Base-by-base conservation (phyloP, 768 basidiomycete species). In the Cystofilobasidium ferigula region DNA sequence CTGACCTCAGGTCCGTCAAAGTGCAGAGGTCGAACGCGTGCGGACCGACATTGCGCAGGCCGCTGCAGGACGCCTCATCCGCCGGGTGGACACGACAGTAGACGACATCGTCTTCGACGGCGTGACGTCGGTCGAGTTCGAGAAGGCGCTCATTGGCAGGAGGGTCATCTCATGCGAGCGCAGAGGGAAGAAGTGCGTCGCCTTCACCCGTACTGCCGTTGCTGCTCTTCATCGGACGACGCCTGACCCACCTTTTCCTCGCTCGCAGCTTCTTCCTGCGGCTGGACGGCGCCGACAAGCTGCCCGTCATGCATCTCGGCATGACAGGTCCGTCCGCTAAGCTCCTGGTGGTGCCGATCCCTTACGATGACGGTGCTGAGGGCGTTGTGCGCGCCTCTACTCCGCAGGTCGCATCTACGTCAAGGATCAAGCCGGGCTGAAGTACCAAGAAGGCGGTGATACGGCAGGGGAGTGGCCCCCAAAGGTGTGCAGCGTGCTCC, bases 71-170 rank as follows among this genome's bases (percentile, higher is more conserved):
- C 57, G 42, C 1, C 16, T 24, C 22, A 66, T 66, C 53, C 43
- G 28, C 38, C 47, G 42, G 0, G 64, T 66, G 2, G 47, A 66
- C 26, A 56, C 64, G 2, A 60, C 47, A 0, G 28, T 30, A 7
- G 64, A 66, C 40, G 38, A 61, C 0, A 66, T 66, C 53, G 51
- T 66, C 20, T 66, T 66, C 24, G 58, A 60, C 9, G 60, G 59
- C 28, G 24, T 61, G 22, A n/a, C 48, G 36, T 20, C 59, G 13
- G 59, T 24, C 35, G 36, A 61, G n/a, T 66, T 66, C n/a, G 58
- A 59, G 45, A 16, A 36, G 10, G 26, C 47, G 12, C 51, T 66
- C 10, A 22, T 40, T 0, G 64, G 59, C 3, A 24, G 66, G 10
- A 47, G 14, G 2, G 56, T 68, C 28, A 16, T 57, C 2, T 57